phyloP scores from a whole-genome alignment of 2,329 filamentous ascomycete genomes.

The Chaetomium sp. region DNA sequence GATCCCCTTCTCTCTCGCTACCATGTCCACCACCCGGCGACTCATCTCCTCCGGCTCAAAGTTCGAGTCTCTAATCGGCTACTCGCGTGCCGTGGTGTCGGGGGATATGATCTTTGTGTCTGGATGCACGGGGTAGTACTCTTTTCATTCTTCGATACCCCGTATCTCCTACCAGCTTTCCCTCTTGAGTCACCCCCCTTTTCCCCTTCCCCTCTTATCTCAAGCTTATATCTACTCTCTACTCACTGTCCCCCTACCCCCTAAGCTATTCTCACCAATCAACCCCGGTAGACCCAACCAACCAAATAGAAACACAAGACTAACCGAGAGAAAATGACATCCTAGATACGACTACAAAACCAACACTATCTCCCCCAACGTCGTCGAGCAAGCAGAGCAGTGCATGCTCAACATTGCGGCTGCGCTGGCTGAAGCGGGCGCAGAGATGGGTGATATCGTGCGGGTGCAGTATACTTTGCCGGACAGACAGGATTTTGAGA shows the following conservation, averaged over 20 bases:
- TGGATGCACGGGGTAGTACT: slow-evolving; percentile 46
- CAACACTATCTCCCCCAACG: slow-evolving; percentile 37
- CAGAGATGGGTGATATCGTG: slow-evolving; percentile 41
- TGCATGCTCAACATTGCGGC: slow-evolving; percentile 40
- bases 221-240: too few species aligned
- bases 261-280: too few species aligned
- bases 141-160: background rate
- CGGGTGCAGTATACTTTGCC: slow-evolving; percentile 48
- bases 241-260: too few species aligned
- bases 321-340: too few species aligned
- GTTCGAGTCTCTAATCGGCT: slow-evolving; percentile 48
- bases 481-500: slow-evolving; percentile 39
- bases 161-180: background rate
- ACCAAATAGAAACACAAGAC: too few species aligned
- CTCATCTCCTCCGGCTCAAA: slow-evolving; percentile 43
- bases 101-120: slow-evolving; percentile 49
- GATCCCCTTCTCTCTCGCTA: background rate
- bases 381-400: slow-evolving; percentile 45
- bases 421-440: slow-evolving; percentile 39
- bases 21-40: slow-evolving; percentile 13
- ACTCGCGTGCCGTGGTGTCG: slow-evolving; percentile 46
- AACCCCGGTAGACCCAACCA: too few species aligned
- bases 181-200: background rate
- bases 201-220: background rate
- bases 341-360: slow-evolving; percentile 46